phyloP scores from a whole-genome alignment of 2,329 filamentous ascomycete genomes.

The Scytalidium sp. region DNA sequence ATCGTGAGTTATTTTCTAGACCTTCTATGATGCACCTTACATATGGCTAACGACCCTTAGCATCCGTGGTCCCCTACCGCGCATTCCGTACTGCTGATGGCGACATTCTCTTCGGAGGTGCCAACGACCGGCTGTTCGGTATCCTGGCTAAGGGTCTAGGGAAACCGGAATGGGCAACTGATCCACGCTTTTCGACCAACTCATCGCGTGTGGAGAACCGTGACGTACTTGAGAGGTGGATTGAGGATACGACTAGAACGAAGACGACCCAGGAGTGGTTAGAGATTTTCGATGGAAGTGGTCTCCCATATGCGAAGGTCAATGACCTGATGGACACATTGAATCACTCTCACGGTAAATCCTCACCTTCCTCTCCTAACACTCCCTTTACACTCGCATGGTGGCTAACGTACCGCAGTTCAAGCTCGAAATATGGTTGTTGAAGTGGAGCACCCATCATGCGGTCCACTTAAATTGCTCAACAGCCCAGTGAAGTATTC shows the following conservation, averaged over 20 bases:
- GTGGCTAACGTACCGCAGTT: slow-evolving; percentile 37
- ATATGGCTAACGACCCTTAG: slow-evolving; percentile 35
- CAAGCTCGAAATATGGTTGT: slow-evolving; percentile 82
- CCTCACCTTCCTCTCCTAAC: background rate
- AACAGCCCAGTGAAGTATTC: slow-evolving; percentile 94
- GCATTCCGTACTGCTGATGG: slow-evolving; percentile 71
- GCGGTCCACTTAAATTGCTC: slow-evolving; percentile 81
- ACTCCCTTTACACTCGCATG: background rate
- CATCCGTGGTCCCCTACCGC: slow-evolving; percentile 90
- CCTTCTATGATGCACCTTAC: background rate
- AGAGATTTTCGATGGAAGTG: slow-evolving; percentile 77
- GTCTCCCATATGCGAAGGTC: slow-evolving; percentile 89
- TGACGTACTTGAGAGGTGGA: slow-evolving; percentile 68
- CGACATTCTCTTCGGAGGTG: slow-evolving; percentile 63
- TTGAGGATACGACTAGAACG: slow-evolving; percentile 68
- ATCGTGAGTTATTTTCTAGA: slow-evolving; percentile 54
- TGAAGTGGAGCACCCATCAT: slow-evolving; percentile 78
- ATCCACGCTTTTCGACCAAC: slow-evolving; percentile 58
- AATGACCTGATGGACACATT: slow-evolving; percentile 86
- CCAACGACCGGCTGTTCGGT: slow-evolving; percentile 64
- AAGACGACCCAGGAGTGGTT: slow-evolving; percentile 87
- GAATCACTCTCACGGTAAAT: slow-evolving; percentile 68
- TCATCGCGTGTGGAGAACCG: slow-evolving; percentile 65
- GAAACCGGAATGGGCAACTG: slow-evolving; percentile 54
- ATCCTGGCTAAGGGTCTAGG: slow-evolving; percentile 58